Percentiles rank a stretch among this genome's conserved stretches.
phyloP scores from a whole-genome alignment of 2,329 filamentous ascomycete species.

The Periconia macrospinosa region DNA sequence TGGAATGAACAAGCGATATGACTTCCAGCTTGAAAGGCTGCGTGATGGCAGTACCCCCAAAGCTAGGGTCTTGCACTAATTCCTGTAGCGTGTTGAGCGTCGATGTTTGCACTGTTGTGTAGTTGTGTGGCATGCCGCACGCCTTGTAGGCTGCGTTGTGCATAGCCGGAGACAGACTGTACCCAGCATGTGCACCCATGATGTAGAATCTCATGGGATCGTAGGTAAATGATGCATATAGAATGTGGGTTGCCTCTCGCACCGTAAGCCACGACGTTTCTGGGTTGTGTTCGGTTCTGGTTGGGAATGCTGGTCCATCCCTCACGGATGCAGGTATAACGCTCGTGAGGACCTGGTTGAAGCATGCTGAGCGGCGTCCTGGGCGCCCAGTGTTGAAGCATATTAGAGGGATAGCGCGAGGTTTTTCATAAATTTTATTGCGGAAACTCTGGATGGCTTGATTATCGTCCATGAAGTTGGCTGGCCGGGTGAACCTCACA shows the following conservation, averaged over 20 bases:
- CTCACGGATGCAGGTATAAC: slow-evolving; percentile 56
- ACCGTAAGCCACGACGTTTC: slow-evolving; percentile 60
- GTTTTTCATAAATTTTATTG: slow-evolving; percentile 50
- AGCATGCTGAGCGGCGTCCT: slow-evolving; percentile 66
- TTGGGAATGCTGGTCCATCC: slow-evolving; percentile 31
- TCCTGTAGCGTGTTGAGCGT: slow-evolving; percentile 65
- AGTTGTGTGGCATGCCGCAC: slow-evolving; percentile 70
- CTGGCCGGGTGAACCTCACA: slow-evolving; percentile 63
- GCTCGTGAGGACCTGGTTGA: slow-evolving; percentile 66
- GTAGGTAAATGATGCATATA: slow-evolving; percentile 68
- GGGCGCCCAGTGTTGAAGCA: slow-evolving; percentile 66
- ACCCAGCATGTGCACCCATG: slow-evolving; percentile 71
- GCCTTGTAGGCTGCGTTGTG: slow-evolving; percentile 70
- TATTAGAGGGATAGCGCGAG: slow-evolving; percentile 57
- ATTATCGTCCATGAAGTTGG: slow-evolving; percentile 62
- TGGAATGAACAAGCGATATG: slow-evolving; percentile 63
- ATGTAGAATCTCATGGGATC: slow-evolving; percentile 74
- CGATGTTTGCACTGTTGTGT: slow-evolving; percentile 64
- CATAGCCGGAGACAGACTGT: slow-evolving; percentile 77
- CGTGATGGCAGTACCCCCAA: slow-evolving; percentile 72
- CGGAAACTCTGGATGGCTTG: slow-evolving; percentile 61
- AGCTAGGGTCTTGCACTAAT: slow-evolving; percentile 65
- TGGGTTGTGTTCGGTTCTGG: slow-evolving; percentile 35
- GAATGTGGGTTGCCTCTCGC: slow-evolving; percentile 63
- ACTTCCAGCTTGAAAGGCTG: slow-evolving; percentile 76